These are phyloP conservation scores for Phytopythium boreale DNA, from an alignment of 352 stramenopile species.

Conservation along the genomic window DNA sequence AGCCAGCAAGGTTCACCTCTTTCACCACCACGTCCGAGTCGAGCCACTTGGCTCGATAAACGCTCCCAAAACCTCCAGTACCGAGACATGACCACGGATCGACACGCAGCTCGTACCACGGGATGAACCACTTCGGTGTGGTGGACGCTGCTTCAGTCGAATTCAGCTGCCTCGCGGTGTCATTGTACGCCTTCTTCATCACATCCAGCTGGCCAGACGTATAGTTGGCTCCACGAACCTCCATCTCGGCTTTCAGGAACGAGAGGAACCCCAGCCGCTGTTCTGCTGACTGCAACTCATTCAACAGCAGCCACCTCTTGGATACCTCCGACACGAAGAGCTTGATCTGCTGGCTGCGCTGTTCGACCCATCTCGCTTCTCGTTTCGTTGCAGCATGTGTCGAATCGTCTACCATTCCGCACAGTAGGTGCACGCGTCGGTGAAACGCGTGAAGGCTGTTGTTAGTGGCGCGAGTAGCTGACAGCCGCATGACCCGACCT, in stretches of 20 bases:
- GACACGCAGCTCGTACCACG: slow-evolving; percentile 1
- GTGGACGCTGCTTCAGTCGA: not conserved
- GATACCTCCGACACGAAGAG: slow-evolving; percentile 7
- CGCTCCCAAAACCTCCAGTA: slow-evolving; percentile 2
- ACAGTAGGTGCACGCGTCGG: not conserved
- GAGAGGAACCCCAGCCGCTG: not conserved
- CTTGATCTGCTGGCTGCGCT: slow-evolving; percentile 6
- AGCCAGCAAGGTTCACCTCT: slow-evolving; percentile 7
- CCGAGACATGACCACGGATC: slow-evolving; percentile 1
- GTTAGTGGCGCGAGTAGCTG: not conserved
- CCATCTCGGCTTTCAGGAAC: not conserved
- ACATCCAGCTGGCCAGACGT: not conserved
- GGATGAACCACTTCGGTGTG: slow-evolving; percentile 1
- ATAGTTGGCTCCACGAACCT: not conserved
- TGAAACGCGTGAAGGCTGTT: slow-evolving; percentile 1
- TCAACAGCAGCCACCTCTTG: not conserved
- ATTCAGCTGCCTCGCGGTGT: not conserved
- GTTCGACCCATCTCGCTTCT: not conserved
- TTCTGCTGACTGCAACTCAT: not conserved
- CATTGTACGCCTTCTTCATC: slow-evolving; percentile 3
- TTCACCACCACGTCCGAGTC: slow-evolving; percentile 19
- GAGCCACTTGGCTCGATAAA: slow-evolving; percentile 17
- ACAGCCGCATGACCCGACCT: not conserved
- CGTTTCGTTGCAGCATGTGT: not conserved
- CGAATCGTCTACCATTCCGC: not conserved